Evolutionary conservation across 2,329 filamentous ascomycete species (phyloP), one percentile per base, ranked within the genome.

Genomic region (Fusarium staphyleae): DNA sequence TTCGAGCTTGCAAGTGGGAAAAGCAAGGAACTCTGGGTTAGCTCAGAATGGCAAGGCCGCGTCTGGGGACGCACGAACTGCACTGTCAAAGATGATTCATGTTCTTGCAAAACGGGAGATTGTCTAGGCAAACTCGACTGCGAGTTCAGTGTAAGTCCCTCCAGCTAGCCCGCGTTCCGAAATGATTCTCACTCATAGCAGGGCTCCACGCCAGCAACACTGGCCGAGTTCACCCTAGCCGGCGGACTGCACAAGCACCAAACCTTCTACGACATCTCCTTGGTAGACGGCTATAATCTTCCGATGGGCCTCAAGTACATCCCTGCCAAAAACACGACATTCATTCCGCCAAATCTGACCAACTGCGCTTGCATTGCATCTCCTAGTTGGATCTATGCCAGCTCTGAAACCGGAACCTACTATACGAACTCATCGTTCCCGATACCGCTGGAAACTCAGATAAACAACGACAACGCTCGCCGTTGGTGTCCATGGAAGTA

Each of bases 41-140:
- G 86, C 10, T 77, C 82, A 42, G 84, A 91, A 62, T 96, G 90
- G 91, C 87, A 90, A 69, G 91, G 91, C 9, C 84, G 91, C 47
- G 78, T 95, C 22, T 95, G 90, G 91, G 91, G 87, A 11, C 81
- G 91, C 47, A 93, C 90, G 14, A 95, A 95, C 69, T 96, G 91
- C 75, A 89, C 83, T 32, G 91, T 92, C 71, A 85, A 87, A 63
- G 78, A 78, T 13, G 81, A 85, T 40, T 88, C 87, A 1, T 85
- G 80, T 44, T 86, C 88, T 16, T 95, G 91, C 72, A 72, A 78
- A 43, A 91, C 90, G 2, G 90, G 90, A 7, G 90, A 95, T 71
- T 95, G 91, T 70, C 85, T 86, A 52, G 86, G 87, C 5, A 81
- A 83, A 53, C 66, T 93, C 53, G 77, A 88, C 67, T 96, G 89